Evolutionary conservation across 768 basidiomycete species (phyloP).

Genomic region (Naganishia vishniacii): DNA sequence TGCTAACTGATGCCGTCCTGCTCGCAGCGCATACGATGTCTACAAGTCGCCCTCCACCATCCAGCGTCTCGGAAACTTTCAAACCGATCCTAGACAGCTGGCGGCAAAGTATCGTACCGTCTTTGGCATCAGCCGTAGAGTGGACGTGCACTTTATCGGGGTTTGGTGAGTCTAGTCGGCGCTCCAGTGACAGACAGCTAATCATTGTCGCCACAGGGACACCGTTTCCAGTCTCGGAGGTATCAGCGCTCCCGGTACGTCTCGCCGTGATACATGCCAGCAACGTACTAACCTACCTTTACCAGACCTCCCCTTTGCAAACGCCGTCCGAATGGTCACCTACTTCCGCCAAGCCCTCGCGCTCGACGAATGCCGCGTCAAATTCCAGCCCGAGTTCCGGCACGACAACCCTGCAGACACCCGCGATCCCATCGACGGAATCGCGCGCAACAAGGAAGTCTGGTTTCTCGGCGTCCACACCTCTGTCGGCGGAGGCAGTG

Average conservation of each 20-base stretch:
- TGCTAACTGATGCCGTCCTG: neutral
- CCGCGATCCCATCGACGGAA: neutral
- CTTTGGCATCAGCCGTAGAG: neutral
- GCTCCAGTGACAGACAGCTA: neutral
- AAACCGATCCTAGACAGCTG: neutral
- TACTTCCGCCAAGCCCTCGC: conserved; percentile 43
- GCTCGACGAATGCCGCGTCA: conserved; percentile 40
- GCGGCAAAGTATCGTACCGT: conserved; percentile 4
- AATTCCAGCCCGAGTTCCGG: conserved; percentile 36
- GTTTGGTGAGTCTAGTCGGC: conserved; percentile 1
- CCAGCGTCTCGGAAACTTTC: too few relatives aligned
- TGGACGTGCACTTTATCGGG: conserved; percentile 21
- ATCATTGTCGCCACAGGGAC: conserved; percentile 24
- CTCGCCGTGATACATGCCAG: conserved; percentile 2
- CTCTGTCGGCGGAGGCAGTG: conserved; percentile 28
- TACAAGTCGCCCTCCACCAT: neutral
- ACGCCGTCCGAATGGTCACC: conserved; percentile 27
- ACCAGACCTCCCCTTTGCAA: conserved; percentile 31
- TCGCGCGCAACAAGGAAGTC: conserved; percentile 20
- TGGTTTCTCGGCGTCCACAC: conserved; percentile 29
- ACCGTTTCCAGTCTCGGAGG: conserved; percentile 35
- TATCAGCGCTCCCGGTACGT: conserved; percentile 9
- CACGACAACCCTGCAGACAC: conserved; percentile 1
- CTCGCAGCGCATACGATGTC: conserved; percentile 15
- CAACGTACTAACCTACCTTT: neutral